phyloP scores from a whole-genome alignment of 73 alveolate genomes.

The Paramecium tetraurelia region DNA sequence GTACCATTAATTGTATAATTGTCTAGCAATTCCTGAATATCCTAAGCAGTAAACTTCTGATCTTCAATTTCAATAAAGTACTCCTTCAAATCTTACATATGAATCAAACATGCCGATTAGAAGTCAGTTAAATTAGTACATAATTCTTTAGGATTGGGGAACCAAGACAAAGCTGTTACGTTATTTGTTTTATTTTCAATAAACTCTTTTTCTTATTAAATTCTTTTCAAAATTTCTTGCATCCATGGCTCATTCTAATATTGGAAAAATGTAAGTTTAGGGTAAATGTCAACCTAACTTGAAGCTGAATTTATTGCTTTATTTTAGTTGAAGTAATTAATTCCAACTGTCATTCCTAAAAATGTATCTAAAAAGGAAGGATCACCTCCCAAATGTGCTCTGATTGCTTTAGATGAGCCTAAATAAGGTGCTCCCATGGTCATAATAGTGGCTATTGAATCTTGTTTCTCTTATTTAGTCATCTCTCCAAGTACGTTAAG shows the following conservation, averaged over 20 bases:
- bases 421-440: constrained; percentile 57
- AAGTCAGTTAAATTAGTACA: background rate
- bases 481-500: background rate
- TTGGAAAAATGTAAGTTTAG: background rate
- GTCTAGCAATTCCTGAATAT: background rate
- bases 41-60: background rate
- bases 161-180: background rate
- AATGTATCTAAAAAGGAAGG: background rate
- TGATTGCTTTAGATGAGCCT: constrained; percentile 54
- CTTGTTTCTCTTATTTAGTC: background rate
- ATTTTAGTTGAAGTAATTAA: constrained; percentile 32
- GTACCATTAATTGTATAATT: constrained; percentile 6
- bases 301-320: constrained; percentile 11
- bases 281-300: background rate
- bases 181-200: background rate
- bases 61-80: background rate
- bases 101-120: background rate
- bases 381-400: constrained; percentile 54
- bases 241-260: constrained; percentile 40
- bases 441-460: background rate
- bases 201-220: constrained; percentile 16
- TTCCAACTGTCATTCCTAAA: constrained; percentile 35
- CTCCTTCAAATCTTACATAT: background rate
- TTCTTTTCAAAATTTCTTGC: constrained; percentile 26
- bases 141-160: background rate